Conservation (phyloP, 176 grass and related monocot species). For the Microstegium vimineum region DNA sequence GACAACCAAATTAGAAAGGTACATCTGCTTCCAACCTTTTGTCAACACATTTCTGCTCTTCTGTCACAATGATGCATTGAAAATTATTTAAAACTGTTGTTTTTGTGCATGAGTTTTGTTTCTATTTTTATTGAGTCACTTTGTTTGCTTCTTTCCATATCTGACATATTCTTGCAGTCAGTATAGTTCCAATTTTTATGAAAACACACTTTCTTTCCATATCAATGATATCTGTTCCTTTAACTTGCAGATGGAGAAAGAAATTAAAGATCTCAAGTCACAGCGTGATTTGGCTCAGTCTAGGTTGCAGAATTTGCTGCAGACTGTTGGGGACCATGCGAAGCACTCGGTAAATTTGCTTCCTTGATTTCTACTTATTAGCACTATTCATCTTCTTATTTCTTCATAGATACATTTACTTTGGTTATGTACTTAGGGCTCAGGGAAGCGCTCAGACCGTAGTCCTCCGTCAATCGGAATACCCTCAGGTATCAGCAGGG, state of each 20-base stretch:
- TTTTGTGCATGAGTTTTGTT: neutral
- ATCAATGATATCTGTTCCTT: constrained; percentile 17
- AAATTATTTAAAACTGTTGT: constrained; percentile 1
- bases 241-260: constrained; percentile 74
- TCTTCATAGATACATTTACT: constrained; percentile 19
- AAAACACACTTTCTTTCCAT: neutral
- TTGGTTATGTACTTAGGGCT: constrained; percentile 44
- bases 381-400: neutral
- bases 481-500: constrained; percentile 26
- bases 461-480: constrained; percentile 54
- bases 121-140: neutral
- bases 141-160: neutral
- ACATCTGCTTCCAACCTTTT: neutral
- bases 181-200: neutral
- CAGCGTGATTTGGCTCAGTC: constrained; percentile 71
- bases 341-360: constrained; percentile 49
- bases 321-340: constrained; percentile 51
- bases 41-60: neutral
- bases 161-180: neutral
- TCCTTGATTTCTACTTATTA: neutral
- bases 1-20: constrained; percentile 81
- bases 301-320: constrained; percentile 65
- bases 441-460: constrained; percentile 40
- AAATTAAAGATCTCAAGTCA: constrained; percentile 85
- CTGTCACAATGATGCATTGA: neutral